Conservation (phyloP, 805 yeast genomes). For the Barnettozyma sp. region DNA sequence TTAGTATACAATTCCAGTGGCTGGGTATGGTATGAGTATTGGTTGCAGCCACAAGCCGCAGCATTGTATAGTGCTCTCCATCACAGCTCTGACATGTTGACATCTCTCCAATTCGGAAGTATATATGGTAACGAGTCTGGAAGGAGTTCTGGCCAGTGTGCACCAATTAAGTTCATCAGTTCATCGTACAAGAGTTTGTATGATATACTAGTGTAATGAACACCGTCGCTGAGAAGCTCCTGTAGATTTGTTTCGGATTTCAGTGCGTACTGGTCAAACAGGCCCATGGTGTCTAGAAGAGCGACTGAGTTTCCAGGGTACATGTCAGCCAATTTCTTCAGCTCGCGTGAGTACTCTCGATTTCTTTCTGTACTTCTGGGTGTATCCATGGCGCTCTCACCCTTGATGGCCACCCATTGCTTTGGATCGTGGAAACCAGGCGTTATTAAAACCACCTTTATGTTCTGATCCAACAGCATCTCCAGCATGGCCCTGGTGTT, state of each 20-base stretch:
- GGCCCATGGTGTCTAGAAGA: slow-evolving; percentile 47
- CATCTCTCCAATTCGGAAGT: slow-evolving; percentile 38
- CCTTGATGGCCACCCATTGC: slow-evolving; percentile 31
- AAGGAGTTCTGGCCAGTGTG: slow-evolving; percentile 40
- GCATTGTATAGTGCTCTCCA: too few species aligned
- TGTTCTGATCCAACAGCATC: slow-evolving; percentile 33
- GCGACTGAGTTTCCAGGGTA: slow-evolving; percentile 37
- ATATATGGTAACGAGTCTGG: slow-evolving; percentile 34
- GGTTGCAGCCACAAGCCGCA: too few species aligned
- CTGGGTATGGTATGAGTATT: too few species aligned
- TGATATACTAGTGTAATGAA: slow-evolving; percentile 52
- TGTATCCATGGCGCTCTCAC: slow-evolving; percentile 33
- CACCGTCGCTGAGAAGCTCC: slow-evolving; percentile 43
- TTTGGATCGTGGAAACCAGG: slow-evolving; percentile 52
- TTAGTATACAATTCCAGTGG: too few species aligned
- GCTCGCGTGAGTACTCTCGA: slow-evolving; percentile 43
- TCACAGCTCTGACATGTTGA: slow-evolving; percentile 14
- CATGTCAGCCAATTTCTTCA: slow-evolving; percentile 38
- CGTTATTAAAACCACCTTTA: slow-evolving; percentile 52
- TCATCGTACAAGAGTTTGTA: slow-evolving; percentile 45
- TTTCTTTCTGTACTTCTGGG: slow-evolving; percentile 41
- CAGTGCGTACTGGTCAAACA: slow-evolving; percentile 29
- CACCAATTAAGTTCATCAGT: slow-evolving; percentile 32
- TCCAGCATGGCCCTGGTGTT: slow-evolving; percentile 43
- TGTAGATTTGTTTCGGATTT: slow-evolving; percentile 31